Conservation (phyloP, 2,329 filamentous ascomycete genomes). For the Aspergillus udagawae region DNA sequence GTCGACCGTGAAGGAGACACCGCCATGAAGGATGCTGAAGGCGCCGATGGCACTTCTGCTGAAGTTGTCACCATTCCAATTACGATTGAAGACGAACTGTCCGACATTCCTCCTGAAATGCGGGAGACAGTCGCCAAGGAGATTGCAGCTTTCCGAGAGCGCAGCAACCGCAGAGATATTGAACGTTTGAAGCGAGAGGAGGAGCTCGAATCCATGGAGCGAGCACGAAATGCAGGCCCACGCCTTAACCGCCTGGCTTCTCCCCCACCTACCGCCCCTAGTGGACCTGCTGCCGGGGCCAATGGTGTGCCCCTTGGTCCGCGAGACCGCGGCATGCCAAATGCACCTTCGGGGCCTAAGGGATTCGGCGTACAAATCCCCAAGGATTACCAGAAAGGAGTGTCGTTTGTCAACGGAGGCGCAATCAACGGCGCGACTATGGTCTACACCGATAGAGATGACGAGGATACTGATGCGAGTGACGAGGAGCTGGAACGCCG, state of each 20-base stretch:
- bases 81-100: constrained; percentile 83
- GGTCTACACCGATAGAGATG: constrained; percentile 61
- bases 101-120: constrained; percentile 95
- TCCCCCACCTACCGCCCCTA: constrained; percentile 61
- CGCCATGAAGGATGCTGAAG: constrained; percentile 61
- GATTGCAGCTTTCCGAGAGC: constrained; percentile 89
- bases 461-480: constrained; percentile 81
- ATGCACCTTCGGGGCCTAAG: constrained; percentile 71
- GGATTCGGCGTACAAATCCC: constrained; percentile 60
- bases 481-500: constrained; percentile 80
- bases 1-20: constrained; percentile 64
- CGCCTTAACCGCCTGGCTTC: constrained; percentile 67
- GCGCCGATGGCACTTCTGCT: constrained; percentile 58
- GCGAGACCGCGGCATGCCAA: constrained; percentile 62
- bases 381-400: constrained; percentile 69
- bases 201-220: constrained; percentile 83
- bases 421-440: constrained; percentile 56
- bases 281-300: constrained; percentile 57
- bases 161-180: constrained; percentile 81
- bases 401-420: constrained; percentile 78
- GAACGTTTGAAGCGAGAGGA: constrained; percentile 86
- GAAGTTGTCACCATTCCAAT: constrained; percentile 89
- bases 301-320: constrained; percentile 77
- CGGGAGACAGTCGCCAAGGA: constrained; percentile 90
- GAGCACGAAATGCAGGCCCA: constrained; percentile 63